These are phyloP conservation scores for Acacia crassicarpa DNA, from an alignment of 306 rosid species.

Conservation along the genomic window DNA sequence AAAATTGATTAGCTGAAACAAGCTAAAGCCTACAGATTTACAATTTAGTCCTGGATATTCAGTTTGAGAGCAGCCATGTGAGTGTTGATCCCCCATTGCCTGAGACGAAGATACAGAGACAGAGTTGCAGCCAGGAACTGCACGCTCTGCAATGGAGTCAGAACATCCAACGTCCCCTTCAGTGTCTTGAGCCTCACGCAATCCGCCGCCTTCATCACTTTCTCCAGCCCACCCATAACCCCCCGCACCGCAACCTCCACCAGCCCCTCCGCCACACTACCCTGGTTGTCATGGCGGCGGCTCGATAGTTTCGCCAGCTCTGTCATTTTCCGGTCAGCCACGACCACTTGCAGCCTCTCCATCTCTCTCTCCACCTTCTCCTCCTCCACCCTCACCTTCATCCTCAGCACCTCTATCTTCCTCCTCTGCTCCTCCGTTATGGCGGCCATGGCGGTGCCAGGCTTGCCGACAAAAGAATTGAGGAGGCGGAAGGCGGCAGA, in stretches of 20 bases:
- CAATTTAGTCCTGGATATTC: background rate
- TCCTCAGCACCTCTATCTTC: background rate
- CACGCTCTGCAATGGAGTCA: constrained; percentile 64
- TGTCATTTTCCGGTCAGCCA: constrained; percentile 60
- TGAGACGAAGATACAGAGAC: constrained; percentile 47
- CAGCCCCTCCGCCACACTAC: background rate
- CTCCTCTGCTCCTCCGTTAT: background rate
- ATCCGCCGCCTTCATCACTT: constrained; percentile 70
- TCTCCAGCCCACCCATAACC: constrained; percentile 50
- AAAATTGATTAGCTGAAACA: background rate
- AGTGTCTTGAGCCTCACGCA: constrained; percentile 69
- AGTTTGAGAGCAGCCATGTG: background rate
- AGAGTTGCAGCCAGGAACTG: constrained; percentile 53
- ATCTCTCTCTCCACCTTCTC: constrained; percentile 3
- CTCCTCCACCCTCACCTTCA: background rate
- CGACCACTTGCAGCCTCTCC: constrained; percentile 6
- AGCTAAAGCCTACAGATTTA: constrained; percentile 4
- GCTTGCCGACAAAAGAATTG: background rate
- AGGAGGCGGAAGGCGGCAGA: background rate
- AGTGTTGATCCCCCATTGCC: constrained; percentile 46
- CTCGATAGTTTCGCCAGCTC: constrained; percentile 34
- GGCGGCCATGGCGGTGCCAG: background rate
- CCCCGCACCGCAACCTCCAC: constrained; percentile 48
- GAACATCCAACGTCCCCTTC: constrained; percentile 56
- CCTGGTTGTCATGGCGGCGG: background rate